Evolutionary conservation across 768 basidiomycete genomes (phyloP), one percentile per base, ranked within the genome.

Genomic region (Termitomyces sp.): DNA sequence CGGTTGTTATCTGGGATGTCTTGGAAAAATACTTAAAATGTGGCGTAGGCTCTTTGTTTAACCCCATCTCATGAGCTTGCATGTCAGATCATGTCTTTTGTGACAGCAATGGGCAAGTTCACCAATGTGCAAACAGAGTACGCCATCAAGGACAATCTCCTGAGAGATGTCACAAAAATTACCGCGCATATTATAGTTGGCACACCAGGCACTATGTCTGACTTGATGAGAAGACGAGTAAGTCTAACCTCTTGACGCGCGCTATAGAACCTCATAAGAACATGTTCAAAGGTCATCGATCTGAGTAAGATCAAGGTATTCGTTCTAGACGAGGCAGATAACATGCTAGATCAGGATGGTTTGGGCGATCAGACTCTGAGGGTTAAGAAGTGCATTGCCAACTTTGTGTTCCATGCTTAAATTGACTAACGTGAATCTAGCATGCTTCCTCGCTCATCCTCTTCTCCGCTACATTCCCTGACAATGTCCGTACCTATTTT

Each of bases 381-480:
- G 56, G 93, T 98, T 49, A 98, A 97, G 76, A 96, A 96, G 96
- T 98, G 67, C 58, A 85, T 72, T 11, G 55, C 48, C 50, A 46
- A 1, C 32, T 8, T 46, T 49, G 35, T 36, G 15, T 59, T 49
- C 36, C 53, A 39, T 20, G 13, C 28, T 39, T 3, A 59, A 54
- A 38, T n/a, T n/a, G n/a, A n/a, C n/a, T n/a, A n/a, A n/a, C n/a
- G n/a, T n/a, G n/a, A n/a, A n/a, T n/a, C n/a, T n/a, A n/a, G n/a
- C n/a, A n/a, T n/a, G n/a, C n/a, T n/a, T n/a, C n/a, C n/a, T n/a
- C n/a, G n/a, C 76, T 94, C 66, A 88, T 98, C 61, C 88, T 98
- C 55, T 99, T 99, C 81, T 98, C 96, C 1, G 97, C 97, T 33
- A 99, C 97, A 6, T 99, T 98, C 83, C 92, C 94, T 24, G 94